Conservation (phyloP, 2,329 filamentous ascomycete genomes). For the Purpureocillium takamizusanense region DNA sequence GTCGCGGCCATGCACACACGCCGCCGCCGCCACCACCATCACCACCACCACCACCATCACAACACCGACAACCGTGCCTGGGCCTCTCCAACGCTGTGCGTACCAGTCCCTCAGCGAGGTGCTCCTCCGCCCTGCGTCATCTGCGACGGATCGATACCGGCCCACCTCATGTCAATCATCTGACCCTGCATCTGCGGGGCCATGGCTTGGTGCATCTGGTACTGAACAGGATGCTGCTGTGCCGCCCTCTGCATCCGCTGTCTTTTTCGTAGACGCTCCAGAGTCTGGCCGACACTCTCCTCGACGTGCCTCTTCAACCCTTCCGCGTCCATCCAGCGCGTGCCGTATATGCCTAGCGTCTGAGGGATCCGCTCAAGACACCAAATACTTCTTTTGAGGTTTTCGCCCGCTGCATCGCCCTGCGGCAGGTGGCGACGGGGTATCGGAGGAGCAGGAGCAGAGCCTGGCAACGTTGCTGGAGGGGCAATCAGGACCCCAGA, state of each 20-base stretch:
- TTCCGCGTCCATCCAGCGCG: slow-evolving; percentile 49
- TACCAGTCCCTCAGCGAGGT: slow-evolving; percentile 3
- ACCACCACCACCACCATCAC: no score
- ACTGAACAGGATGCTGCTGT: slow-evolving; percentile 26
- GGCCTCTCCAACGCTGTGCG: no score
- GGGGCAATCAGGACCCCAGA: slow-evolving; percentile 37
- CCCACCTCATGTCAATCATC: slow-evolving; percentile 29
- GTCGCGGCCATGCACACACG: no score
- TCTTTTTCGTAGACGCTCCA: slow-evolving; percentile 32
- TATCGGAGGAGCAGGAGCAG: slow-evolving; percentile 42
- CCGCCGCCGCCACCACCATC: no score
- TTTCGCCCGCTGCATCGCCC: slow-evolving; percentile 32
- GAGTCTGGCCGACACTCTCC: slow-evolving; percentile 33
- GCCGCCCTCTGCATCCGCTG: slow-evolving; percentile 20
- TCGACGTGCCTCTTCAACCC: slow-evolving; percentile 47
- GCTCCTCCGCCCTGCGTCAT: slow-evolving; percentile 26
- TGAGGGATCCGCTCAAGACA: slow-evolving; percentile 45
- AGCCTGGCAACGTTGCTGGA: slow-evolving; percentile 35
- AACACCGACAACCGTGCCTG: no score
- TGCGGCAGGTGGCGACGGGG: slow-evolving; percentile 31
- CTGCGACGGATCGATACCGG: slow-evolving; percentile 32
- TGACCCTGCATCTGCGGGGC: slow-evolving; percentile 10
- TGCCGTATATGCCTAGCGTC: slow-evolving; percentile 46
- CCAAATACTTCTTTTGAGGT: slow-evolving; percentile 44
- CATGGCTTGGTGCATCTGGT: slow-evolving; percentile 11